A percentile compares a stretch with the other conserved stretches of the same genome.
Evolutionary conservation across 257 asterid species (phyloP).

Genomic region (Jacaranda mimosifolia): DNA sequence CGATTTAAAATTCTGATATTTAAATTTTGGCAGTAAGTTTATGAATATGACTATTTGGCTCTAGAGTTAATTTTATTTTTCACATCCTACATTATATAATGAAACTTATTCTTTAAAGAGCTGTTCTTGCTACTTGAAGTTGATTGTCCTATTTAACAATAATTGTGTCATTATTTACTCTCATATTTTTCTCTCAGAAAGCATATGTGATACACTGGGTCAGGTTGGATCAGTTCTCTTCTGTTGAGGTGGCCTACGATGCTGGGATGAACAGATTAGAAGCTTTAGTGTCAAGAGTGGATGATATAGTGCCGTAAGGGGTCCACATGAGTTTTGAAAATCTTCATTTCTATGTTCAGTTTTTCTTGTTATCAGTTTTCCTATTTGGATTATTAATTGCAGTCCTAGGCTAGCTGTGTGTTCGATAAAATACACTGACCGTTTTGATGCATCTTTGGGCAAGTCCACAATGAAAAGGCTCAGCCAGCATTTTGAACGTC

Average conservation of each 20-base stretch:
- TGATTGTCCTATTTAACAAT: slow-evolving; percentile 18
- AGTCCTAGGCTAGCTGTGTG: slow-evolving; percentile 92
- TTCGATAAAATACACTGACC: slow-evolving; percentile 73
- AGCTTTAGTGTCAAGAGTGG: slow-evolving; percentile 82
- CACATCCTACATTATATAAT: not conserved
- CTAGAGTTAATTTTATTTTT: not conserved
- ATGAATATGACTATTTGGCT: not conserved
- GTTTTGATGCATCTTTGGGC: slow-evolving; percentile 72
- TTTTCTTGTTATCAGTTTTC: slow-evolving; percentile 27
- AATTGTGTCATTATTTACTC: slow-evolving; percentile 14
- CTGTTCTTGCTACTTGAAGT: slow-evolving; percentile 26
- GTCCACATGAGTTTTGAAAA: slow-evolving; percentile 19
- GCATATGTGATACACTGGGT: slow-evolving; percentile 98
- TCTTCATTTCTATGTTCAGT: slow-evolving; percentile 1
- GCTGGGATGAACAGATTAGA: slow-evolving; percentile 80
- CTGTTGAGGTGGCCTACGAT: slow-evolving; percentile 80
- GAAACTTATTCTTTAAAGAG: slow-evolving; percentile 15
- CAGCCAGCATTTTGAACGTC: slow-evolving; percentile 95
- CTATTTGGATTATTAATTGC: slow-evolving; percentile 45
- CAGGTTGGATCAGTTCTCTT: slow-evolving; percentile 77
- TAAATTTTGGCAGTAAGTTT: slow-evolving; percentile 17
- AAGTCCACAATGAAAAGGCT: slow-evolving; percentile 81
- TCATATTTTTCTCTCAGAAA: slow-evolving; percentile 61
- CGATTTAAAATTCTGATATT: not conserved
- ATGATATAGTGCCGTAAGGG: slow-evolving; percentile 79